These are phyloP conservation scores for Leucocoprinus birnbaumii DNA, from an alignment of 768 basidiomycete genomes.

Conservation along the genomic window DNA sequence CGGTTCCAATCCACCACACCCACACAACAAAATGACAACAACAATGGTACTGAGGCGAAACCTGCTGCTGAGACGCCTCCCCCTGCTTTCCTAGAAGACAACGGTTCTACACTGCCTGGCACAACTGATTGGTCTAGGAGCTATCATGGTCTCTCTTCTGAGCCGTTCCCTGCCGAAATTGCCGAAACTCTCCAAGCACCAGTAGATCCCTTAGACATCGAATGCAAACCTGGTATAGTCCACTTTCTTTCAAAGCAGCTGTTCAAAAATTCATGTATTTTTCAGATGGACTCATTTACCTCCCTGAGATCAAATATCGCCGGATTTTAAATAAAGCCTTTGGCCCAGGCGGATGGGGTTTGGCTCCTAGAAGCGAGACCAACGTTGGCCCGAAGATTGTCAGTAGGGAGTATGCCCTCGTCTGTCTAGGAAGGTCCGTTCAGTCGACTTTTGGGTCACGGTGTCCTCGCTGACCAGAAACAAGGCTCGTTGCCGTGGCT, in stretches of 20 bases:
- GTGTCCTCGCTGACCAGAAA: not conserved
- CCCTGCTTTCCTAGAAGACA: not conserved
- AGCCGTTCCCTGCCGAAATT: conserved; percentile 76
- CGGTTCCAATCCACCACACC: not conserved
- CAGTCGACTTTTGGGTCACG: not conserved
- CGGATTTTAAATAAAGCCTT: conserved; percentile 90
- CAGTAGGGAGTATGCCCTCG: conserved; percentile 90
- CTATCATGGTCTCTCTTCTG: conserved; percentile 75
- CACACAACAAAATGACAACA: not conserved
- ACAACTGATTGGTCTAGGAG: conserved; percentile 85
- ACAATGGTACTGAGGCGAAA: not conserved
- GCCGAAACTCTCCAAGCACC: conserved; percentile 73
- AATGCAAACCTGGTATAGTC: conserved; percentile 89
- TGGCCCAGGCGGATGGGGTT: conserved; percentile 95
- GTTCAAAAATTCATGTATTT: not conserved
- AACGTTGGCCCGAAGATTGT: conserved; percentile 87
- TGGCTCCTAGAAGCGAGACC: conserved; percentile 90
- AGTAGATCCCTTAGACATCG: conserved; percentile 75
- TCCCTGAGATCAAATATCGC: conserved; percentile 97
- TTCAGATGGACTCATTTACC: conserved; percentile 87
- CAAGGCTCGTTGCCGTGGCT: conserved; percentile 84
- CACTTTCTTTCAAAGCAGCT: not conserved
- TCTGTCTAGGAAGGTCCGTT: conserved; percentile 85
- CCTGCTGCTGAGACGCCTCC: not conserved
- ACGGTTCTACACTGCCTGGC: conserved; percentile 20